Conservation (phyloP, 2,329 filamentous ascomycete genomes). For the Epichloe coenophiala region DNA sequence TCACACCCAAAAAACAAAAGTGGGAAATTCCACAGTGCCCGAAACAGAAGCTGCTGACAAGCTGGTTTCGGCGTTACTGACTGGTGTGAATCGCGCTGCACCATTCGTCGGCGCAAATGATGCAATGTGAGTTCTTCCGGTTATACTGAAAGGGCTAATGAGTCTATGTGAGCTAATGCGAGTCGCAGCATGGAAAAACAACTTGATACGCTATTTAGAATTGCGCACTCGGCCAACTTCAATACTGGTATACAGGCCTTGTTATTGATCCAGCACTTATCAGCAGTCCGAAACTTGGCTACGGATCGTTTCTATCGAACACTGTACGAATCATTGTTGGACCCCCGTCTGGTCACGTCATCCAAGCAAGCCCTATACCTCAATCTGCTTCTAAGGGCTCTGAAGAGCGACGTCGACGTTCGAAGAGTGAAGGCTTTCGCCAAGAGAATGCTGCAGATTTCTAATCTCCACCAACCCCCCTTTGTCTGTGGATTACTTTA, state of each 20-base stretch:
- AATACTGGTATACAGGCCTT: slow-evolving; percentile 96
- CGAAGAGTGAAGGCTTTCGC: slow-evolving; percentile 91
- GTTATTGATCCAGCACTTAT: slow-evolving; percentile 87
- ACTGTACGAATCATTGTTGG: slow-evolving; percentile 85
- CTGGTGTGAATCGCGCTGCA: slow-evolving; percentile 89
- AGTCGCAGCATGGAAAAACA: slow-evolving; percentile 60
- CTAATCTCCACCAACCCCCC: slow-evolving; percentile 78
- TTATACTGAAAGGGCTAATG: neutral
- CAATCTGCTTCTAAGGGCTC: slow-evolving; percentile 74
- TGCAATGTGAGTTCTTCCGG: slow-evolving; percentile 40
- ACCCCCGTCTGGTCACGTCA: slow-evolving; percentile 74
- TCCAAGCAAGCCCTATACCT: slow-evolving; percentile 94
- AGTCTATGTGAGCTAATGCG: slow-evolving; percentile 7
- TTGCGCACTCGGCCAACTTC: slow-evolving; percentile 97
- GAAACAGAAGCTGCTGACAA: slow-evolving; percentile 67
- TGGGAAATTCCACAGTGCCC: slow-evolving; percentile 29
- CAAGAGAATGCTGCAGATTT: slow-evolving; percentile 79
- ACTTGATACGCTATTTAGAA: slow-evolving; percentile 84
- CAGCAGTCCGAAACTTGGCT: slow-evolving; percentile 63
- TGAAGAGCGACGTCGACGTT: slow-evolving; percentile 82
- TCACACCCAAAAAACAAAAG: neutral
- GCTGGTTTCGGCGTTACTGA: slow-evolving; percentile 79
- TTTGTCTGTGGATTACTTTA: slow-evolving; percentile 93
- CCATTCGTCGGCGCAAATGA: slow-evolving; percentile 79
- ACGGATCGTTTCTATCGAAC: slow-evolving; percentile 90